Conservation (phyloP, 1,284 basidiomycete genomes). For the Pyrrhoderma lamaoense region DNA sequence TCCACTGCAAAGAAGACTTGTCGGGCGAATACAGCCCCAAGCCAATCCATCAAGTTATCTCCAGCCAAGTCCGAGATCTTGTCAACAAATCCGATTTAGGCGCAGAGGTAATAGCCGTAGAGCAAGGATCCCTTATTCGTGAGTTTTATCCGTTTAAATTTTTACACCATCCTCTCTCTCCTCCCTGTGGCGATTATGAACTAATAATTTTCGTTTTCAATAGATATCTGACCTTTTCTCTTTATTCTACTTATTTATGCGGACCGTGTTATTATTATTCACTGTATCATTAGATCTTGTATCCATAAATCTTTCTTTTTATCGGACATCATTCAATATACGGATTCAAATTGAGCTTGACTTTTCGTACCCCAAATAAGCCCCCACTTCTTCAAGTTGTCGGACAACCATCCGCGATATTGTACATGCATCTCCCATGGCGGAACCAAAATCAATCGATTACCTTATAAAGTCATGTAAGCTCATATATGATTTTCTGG, state of each 20-base stretch:
- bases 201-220: neutral
- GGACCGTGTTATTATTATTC: neutral
- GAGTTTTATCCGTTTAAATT: slow-evolving; percentile 24
- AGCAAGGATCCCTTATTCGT: slow-evolving; percentile 72
- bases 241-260: neutral
- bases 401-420: too few species aligned
- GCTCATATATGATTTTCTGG: too few species aligned
- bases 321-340: neutral
- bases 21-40: slow-evolving; percentile 15
- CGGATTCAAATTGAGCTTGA: neutral
- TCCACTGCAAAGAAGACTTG: slow-evolving; percentile 73
- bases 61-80: slow-evolving; percentile 50
- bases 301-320: neutral
- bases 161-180: too few species aligned
- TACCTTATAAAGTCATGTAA: too few species aligned
- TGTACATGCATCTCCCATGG: too few species aligned
- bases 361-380: too few species aligned
- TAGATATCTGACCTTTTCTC: neutral
- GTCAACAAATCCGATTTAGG: slow-evolving; percentile 53
- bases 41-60: slow-evolving; percentile 52
- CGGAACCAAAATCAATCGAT: too few species aligned
- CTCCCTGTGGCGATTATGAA: too few species aligned
- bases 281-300: slow-evolving; percentile 12
- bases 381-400: too few species aligned
- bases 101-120: slow-evolving; percentile 51